A percentile compares a stretch with the other conserved stretches of the same genome.
Conservation (phyloP, 306 rosid genomes). For the Vicia faba region DNA sequence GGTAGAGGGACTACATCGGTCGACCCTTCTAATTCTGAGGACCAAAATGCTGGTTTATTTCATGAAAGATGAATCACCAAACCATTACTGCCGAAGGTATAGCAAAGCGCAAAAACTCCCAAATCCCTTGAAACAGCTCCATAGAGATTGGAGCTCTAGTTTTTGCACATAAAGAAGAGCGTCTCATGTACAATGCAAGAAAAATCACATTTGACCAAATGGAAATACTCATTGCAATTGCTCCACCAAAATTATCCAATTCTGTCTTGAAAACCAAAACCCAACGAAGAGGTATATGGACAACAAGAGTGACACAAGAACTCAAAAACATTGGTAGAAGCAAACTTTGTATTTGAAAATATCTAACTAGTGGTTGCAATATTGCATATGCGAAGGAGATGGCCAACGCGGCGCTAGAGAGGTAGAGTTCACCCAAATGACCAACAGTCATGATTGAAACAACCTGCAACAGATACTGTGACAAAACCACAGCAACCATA, state of each 20-base stretch:
- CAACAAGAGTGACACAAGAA: conserved; percentile 46
- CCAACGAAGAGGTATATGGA: conserved; percentile 77
- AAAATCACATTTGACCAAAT: conserved; percentile 66
- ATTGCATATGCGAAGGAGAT: conserved; percentile 64
- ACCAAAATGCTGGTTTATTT: not conserved
- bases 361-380: conserved; percentile 64
- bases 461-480: conserved; percentile 54
- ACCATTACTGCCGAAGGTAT: conserved; percentile 77
- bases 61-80: conserved; percentile 50
- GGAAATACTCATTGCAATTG: conserved; percentile 65
- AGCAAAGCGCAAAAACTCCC: conserved; percentile 63
- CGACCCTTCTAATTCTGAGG: not conserved
- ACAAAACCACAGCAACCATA: conserved; percentile 43
- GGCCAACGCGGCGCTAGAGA: conserved; percentile 58
- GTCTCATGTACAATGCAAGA: conserved; percentile 56
- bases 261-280: conserved; percentile 64
- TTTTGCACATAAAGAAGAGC: conserved; percentile 54
- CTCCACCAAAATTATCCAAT: conserved; percentile 63
- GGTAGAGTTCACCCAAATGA: conserved; percentile 58
- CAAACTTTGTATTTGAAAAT: conserved; percentile 72
- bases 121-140: conserved; percentile 56
- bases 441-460: conserved; percentile 63
- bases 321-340: conserved; percentile 61
- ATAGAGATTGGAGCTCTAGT: conserved; percentile 56
- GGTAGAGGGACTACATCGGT: not conserved